phyloP scores from a whole-genome alignment of 352 stramenopile genomes.

The Thraustochytrium sp. region DNA sequence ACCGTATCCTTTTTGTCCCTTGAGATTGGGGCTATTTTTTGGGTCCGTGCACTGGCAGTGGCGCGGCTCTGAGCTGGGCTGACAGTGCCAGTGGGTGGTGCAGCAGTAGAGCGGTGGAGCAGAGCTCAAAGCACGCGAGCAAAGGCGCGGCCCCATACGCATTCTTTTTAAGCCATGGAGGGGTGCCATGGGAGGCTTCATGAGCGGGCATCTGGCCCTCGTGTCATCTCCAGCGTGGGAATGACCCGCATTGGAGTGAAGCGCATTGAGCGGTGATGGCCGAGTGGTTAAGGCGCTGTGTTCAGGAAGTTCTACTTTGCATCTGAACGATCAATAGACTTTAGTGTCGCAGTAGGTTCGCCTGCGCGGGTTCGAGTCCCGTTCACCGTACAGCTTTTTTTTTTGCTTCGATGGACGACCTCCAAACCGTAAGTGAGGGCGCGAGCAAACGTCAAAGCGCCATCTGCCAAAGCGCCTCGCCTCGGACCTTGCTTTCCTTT shows the following conservation, averaged over 20 bases:
- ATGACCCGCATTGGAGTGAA: background rate
- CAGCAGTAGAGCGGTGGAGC: too few species aligned
- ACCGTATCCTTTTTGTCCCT: background rate
- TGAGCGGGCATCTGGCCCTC: background rate
- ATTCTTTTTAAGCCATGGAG: too few species aligned
- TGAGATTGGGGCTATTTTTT: too few species aligned
- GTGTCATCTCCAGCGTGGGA: background rate
- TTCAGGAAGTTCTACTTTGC: background rate
- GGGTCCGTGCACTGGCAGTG: too few species aligned
- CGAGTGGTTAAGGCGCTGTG: background rate
- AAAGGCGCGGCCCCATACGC: too few species aligned
- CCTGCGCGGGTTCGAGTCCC: background rate
- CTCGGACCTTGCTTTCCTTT: too few species aligned
- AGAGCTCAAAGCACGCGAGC: too few species aligned
- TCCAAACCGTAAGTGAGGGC: background rate
- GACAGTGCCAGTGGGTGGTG: too few species aligned
- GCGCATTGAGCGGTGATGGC: background rate
- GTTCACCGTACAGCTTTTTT: background rate
- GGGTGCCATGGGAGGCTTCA: background rate
- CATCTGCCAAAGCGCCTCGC: background rate
- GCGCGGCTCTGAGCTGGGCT: too few species aligned
- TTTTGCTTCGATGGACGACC: background rate
- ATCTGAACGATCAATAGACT: too few species aligned
- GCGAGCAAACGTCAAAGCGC: background rate
- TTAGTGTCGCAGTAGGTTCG: too few species aligned